phyloP scores from a whole-genome alignment of 331 rosid species.

The Spiraea crenata region DNA sequence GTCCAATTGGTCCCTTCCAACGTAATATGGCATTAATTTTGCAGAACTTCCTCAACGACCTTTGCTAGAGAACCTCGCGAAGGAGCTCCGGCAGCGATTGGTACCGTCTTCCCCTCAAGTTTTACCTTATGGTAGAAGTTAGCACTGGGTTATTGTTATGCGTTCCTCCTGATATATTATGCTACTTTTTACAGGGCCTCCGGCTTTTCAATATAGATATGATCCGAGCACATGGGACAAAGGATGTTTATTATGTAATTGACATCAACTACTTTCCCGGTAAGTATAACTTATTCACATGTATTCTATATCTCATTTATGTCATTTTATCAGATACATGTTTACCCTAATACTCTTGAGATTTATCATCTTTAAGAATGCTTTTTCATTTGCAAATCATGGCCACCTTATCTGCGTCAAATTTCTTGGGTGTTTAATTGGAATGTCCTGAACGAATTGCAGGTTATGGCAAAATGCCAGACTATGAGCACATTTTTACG shows the following conservation, averaged over 20 bases:
- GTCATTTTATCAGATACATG: background rate
- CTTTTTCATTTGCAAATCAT: background rate
- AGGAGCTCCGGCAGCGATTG: conserved; percentile 66
- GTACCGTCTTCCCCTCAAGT: conserved; percentile 16
- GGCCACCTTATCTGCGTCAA: background rate
- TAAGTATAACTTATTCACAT: conserved; percentile 30
- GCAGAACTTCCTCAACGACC: conserved; percentile 77
- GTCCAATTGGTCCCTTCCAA: background rate
- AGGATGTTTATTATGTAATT: conserved; percentile 79
- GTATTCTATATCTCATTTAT: background rate
- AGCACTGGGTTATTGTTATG: background rate
- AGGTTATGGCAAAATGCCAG: conserved; percentile 88
- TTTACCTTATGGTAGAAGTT: background rate
- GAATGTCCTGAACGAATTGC: conserved; percentile 26
- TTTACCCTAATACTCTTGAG: background rate
- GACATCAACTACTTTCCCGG: conserved; percentile 98
- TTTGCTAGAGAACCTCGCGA: conserved; percentile 70
- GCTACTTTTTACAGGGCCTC: conserved; percentile 54
- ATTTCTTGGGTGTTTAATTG: background rate
- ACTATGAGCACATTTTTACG: conserved; percentile 67
- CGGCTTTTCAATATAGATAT: conserved; percentile 83
- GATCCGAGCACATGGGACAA: conserved; percentile 77
- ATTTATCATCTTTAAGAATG: background rate
- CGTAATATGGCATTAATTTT: conserved; percentile 17
- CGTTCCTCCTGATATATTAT: conserved; percentile 23